Evolutionary conservation across 1,284 basidiomycete species (phyloP), one percentile per base, ranked within the genome.

Genomic region (Sporisorium graminicola): DNA sequence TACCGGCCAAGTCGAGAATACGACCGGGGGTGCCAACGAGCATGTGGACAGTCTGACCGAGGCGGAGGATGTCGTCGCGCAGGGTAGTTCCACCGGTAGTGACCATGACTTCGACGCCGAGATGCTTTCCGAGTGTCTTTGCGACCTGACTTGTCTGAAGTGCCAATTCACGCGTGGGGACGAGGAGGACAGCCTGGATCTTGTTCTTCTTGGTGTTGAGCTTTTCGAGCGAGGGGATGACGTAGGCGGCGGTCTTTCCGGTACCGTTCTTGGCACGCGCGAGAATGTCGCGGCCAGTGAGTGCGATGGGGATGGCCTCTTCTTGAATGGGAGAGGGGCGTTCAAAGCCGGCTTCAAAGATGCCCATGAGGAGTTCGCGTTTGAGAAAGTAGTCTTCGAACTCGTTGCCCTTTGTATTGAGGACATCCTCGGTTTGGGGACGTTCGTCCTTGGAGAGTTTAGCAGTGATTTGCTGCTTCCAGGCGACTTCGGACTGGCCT

Each of bases 81-180:
- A 99, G 90, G 37, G 95, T 97, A 7, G 96, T 99, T 42, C 97
- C 96, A 74, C 97, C 97, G 4, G 96, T 99, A 65, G 96, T 98
- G 66, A 99, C 96, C 97, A 99, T 99, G 87, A 99, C 93, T 87
- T 99, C 93, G 43, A 94, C 87, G 66, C 91, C 92, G 90, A 97
- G 92, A 84, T 98, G 96, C 86, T 98, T 98, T 65, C 95, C 95
- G 58, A 99, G 90, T 22, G 90, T 95, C 88, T 98, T 98, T 88
- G 94, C 96, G 52, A 99, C 96, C 88, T 99, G 96, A 47, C 93
- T 92, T 20, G 96, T 99, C 88, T 99, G 84, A 18, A 85, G 75
- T 9, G 84, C 84, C 31, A 85, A 74, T 73, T 85, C 84, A 59
- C 84, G 81, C 9, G 84, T 85, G 18, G 84, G 84, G 9, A 85